A percentile compares a stretch with the other conserved stretches of the same genome.
Conservation (phyloP, 331 rosid species). For the Quercus phellos region DNA sequence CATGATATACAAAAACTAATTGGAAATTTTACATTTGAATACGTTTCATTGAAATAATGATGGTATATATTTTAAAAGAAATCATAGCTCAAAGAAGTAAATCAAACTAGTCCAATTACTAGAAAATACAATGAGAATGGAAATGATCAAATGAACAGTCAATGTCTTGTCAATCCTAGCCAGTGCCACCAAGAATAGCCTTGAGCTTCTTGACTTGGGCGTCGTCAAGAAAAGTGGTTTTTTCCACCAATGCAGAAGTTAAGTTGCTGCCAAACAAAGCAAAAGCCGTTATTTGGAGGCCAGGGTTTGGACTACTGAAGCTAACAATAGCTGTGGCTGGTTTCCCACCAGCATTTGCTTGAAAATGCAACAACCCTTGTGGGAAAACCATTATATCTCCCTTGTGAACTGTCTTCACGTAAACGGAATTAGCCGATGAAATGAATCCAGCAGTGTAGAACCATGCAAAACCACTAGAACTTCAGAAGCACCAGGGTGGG, state of each 20-base stretch:
- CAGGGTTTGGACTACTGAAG: conserved; percentile 72
- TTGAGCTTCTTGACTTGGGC: conserved; percentile 69
- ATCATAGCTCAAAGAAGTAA: background rate
- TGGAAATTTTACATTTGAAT: no score
- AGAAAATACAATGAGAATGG: no score
- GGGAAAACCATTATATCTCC: conserved; percentile 79
- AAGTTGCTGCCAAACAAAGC: conserved; percentile 66
- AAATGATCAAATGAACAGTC: no score
- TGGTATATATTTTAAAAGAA: no score
- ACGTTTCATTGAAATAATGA: no score
- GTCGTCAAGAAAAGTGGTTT: conserved; percentile 65
- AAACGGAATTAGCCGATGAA: conserved; percentile 52
- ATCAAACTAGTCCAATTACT: background rate
- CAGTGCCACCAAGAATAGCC: conserved; percentile 67
- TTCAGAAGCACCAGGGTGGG: conserved; percentile 75
- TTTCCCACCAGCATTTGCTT: conserved; percentile 37
- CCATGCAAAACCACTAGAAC: conserved; percentile 51
- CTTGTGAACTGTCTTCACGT: conserved; percentile 41
- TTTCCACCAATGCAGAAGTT: conserved; percentile 40
- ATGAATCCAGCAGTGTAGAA: conserved; percentile 52
- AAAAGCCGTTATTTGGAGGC: conserved; percentile 73
- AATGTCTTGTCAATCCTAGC: conserved; percentile 8
- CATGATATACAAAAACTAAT: no score
- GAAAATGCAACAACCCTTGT: conserved; percentile 77
- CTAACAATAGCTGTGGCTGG: conserved; percentile 38